Base-by-base conservation (phyloP, 208 protist species). In the Perkinsela sp. region DNA sequence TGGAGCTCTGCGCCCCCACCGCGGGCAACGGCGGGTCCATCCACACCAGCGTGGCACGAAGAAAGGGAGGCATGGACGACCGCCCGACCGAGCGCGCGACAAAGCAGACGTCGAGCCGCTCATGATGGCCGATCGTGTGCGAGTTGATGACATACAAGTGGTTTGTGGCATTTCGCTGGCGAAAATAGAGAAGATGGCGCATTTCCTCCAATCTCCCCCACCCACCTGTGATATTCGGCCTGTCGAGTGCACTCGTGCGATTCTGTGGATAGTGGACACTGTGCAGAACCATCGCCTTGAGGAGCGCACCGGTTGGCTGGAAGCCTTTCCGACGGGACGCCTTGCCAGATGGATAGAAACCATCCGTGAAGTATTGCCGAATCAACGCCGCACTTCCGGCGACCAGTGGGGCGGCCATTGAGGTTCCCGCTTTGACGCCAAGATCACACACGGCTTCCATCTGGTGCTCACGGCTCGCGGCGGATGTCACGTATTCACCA, bases 401-500 rank as follows among this genome's bases (percentile, higher is more conserved):
- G 1, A 82, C 76, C 0, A 78, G 69, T 0, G 83, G 88, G 2
- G 86, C 89, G 6, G 90, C 83, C 90, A 95, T 95, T 2, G 85
- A 92, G 16, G 90, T 93, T 2, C 90, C 90, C 29, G 68, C 1
- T 48, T 81, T 80, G 0, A n/a, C 28, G 0, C 65, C 67, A 0
- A 76, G 69, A 0, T 30, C 71, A 68, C 87, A 92, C 16, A 71
- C 70, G 28, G 71, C 32, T 31, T 30, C 66, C 0, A n/a, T 67
- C 40, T 66, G 13, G 30, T 69, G 32, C 6, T 73, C 71, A 31
- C 67, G 68, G 31, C 76, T 72, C 15, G 48, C 13, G 28, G 81
- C 81, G 28, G 82, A 84, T 13, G 65, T 68, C 15, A 90, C 69
- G 1, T 13, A 15, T 28, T 84, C 72, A 28, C 89, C 89, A 1